These are phyloP conservation scores for Penicillium desertorum DNA, from an alignment of 495 filamentous ascomycete genomes.

Conservation along the genomic window DNA sequence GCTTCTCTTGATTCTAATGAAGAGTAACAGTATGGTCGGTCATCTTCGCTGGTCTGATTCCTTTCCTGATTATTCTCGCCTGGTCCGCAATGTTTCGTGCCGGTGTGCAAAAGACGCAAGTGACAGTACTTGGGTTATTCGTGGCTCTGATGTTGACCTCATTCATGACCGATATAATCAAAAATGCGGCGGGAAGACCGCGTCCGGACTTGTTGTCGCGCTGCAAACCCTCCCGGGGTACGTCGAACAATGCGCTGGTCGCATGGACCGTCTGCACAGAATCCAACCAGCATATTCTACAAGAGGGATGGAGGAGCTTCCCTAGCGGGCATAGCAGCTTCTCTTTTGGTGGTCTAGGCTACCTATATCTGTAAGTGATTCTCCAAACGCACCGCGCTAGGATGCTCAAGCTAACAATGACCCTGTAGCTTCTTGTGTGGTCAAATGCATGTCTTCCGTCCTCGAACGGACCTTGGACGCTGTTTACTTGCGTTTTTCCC, in stretches of 20 bases:
- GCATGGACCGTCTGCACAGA: slow-evolving; percentile 78
- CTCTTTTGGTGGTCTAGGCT: slow-evolving; percentile 82
- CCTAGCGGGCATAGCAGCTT: slow-evolving; percentile 88
- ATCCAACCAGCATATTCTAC: slow-evolving; percentile 68
- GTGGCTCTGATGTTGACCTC: slow-evolving; percentile 74
- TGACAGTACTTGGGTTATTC: slow-evolving; percentile 75
- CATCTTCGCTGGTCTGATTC: slow-evolving; percentile 70
- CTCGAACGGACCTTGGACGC: slow-evolving; percentile 65
- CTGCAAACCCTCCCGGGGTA: slow-evolving; percentile 71
- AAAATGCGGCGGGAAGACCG: slow-evolving; percentile 87
- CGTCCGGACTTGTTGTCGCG: slow-evolving; percentile 86
- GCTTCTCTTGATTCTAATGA: slow-evolving; percentile 5
- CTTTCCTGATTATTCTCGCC: slow-evolving; percentile 61
- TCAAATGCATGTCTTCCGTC: slow-evolving; percentile 77
- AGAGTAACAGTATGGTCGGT: slow-evolving; percentile 62
- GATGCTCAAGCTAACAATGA: neutral
- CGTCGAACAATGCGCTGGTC: slow-evolving; percentile 66
- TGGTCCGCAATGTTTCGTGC: slow-evolving; percentile 63
- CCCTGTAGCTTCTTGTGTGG: slow-evolving; percentile 63
- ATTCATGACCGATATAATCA: slow-evolving; percentile 87
- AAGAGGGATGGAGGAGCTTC: slow-evolving; percentile 93
- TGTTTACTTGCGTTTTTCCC: slow-evolving; percentile 61
- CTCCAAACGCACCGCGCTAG: neutral
- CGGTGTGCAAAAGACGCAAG: slow-evolving; percentile 76
- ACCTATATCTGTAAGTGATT: slow-evolving; percentile 59